Evolutionary conservation across 257 asterid genomes (phyloP).

Genomic region (Petrea volubilis): DNA sequence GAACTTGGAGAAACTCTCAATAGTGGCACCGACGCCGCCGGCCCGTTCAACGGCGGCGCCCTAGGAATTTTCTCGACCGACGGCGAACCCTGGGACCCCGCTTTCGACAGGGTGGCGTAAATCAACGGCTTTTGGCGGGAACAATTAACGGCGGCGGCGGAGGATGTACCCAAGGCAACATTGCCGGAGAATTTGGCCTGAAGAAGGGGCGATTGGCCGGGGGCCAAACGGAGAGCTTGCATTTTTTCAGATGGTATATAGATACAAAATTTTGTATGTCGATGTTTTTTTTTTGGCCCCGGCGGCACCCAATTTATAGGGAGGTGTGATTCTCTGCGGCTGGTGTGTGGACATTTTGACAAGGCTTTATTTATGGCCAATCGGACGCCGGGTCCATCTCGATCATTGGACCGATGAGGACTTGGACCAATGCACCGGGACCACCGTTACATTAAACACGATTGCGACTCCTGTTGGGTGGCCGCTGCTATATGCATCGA

Average conservation of each 20-base stretch:
- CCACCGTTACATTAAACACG: no score
- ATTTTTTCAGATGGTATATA: constrained; percentile 26
- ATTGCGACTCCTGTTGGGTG: no score
- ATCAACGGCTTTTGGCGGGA: constrained; percentile 28
- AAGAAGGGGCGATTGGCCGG: constrained; percentile 33
- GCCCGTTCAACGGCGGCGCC: constrained; percentile 20
- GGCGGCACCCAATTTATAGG: background rate
- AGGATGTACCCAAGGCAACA: constrained; percentile 19
- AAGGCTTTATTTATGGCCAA: no score
- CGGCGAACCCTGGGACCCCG: constrained; percentile 32
- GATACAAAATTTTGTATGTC: background rate
- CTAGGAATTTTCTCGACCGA: constrained; percentile 24
- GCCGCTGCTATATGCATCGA: no score
- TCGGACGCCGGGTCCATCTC: no score
- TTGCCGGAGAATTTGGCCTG: constrained; percentile 31
- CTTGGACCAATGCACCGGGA: no score
- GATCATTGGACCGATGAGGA: no score
- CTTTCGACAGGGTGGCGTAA: constrained; percentile 45
- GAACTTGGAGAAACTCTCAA: constrained; percentile 50
- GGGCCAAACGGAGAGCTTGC: constrained; percentile 45
- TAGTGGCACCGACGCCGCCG: constrained; percentile 28
- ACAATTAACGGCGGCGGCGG: constrained; percentile 31
- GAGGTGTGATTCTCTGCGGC: background rate
- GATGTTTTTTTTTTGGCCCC: background rate
- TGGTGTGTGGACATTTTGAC: background rate